A percentile compares a stretch with the other conserved stretches of the same genome.
phyloP scores from a whole-genome alignment of 139 green algal species.

The Chlorella vulgaris region DNA sequence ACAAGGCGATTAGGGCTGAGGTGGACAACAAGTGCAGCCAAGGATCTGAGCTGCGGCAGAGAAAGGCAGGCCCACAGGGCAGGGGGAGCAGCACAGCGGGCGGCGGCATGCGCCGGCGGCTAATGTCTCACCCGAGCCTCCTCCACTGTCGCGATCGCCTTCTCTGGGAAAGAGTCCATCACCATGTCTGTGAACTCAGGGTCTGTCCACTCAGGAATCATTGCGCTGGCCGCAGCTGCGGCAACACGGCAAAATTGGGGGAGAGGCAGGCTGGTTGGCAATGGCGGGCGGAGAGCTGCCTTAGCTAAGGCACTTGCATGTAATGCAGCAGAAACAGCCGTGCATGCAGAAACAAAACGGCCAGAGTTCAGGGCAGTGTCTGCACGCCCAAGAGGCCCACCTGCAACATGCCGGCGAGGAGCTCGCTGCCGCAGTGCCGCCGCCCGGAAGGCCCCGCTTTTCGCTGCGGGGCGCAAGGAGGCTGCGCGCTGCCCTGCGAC shows the following conservation, averaged over 20 bases:
- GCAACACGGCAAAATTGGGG: background rate
- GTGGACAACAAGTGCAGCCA: no score
- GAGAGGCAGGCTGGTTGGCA: background rate
- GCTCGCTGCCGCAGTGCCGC: background rate
- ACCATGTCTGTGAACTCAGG: constrained; percentile 59
- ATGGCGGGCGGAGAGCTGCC: no score
- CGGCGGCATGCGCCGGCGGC: no score
- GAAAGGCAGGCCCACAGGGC: no score
- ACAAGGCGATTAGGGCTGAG: no score
- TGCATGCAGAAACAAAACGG: no score
- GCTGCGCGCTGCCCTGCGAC: background rate
- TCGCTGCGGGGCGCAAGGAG: background rate
- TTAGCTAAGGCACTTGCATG: background rate
- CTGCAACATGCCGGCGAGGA: background rate
- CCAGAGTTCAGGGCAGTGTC: no score
- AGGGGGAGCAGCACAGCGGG: no score
- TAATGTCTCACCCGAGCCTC: constrained; percentile 73
- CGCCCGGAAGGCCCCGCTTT: background rate
- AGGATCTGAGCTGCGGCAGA: no score
- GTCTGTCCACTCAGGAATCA: constrained; percentile 60
- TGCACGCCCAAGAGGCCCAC: no score
- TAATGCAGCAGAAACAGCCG: background rate
- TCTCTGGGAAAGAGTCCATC: constrained; percentile 68
- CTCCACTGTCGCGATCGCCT: constrained; percentile 71
- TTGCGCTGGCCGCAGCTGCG: constrained; percentile 13